Evolutionary conservation across 2,329 filamentous ascomycete species (phyloP), one percentile per base, ranked within the genome.

Genomic region (Colletotrichum sp.): DNA sequence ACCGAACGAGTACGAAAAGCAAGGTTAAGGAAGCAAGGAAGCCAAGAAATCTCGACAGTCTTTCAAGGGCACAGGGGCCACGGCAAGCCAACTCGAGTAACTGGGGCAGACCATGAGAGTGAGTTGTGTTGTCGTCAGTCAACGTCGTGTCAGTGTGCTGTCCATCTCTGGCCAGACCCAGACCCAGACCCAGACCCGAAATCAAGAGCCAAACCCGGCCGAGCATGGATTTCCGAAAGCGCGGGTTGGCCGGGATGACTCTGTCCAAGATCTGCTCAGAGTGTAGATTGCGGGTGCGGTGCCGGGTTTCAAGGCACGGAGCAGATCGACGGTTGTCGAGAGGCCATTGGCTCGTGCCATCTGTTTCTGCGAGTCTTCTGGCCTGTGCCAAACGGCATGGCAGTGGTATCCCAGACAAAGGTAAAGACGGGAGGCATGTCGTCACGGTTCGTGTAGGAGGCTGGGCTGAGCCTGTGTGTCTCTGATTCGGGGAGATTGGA

Each of bases 1-100:
- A 25, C 65, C 66, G 70, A 61, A 70, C 74, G 74, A 76, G 74
- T 76, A 76, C 74, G 74, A 76, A 74, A 69, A 73, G 70, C 74
- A 74, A 73, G 64, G 58, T 55, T 27, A 61, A 66, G 48, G 36
- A 39, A 74, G 70, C 43, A 61, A 70, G 48, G 36, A 39, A 74
- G 70, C 58, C 56, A 76, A 74, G 74, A 48, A 64, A 66, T 52
- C n/a, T 74, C 64, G 70, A 70, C 70, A 70, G 34, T 58, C 28
- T 32, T 22, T 43, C 56, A 70, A 39, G 30, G 66, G 58, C 55
- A 70, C 22, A 25, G 55, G 66, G 66, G 39, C 66, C 66, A 70
- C 39, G 10, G 43, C 30, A 36, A 30, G 39, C 36, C 56, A 58
- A 56, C 22, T 27, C 27, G 62, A 43, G 12, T n/a, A 55, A 9